These are phyloP conservation scores for Erythrophleum fordii DNA, from an alignment of 306 rosid species.

Conservation along the genomic window DNA sequence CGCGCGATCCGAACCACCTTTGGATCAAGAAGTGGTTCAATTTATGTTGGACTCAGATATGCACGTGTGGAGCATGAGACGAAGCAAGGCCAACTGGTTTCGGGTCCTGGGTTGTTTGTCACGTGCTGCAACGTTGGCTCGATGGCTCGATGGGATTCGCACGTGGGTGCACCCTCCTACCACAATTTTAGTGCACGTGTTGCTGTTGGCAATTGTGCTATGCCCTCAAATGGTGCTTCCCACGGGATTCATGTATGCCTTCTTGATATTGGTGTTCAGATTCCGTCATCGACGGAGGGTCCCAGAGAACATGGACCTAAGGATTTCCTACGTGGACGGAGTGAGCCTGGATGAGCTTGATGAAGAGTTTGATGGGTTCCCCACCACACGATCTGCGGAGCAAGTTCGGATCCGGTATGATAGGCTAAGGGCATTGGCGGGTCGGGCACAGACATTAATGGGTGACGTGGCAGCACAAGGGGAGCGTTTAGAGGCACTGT, in stretches of 20 bases:
- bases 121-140: constrained; percentile 55
- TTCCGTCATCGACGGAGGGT: constrained; percentile 51
- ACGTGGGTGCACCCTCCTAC: constrained; percentile 82
- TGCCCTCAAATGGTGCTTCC: constrained; percentile 72
- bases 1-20: constrained; percentile 74
- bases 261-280: constrained; percentile 57
- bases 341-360: constrained; percentile 77
- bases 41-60: constrained; percentile 75
- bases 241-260: constrained; percentile 74
- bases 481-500: constrained; percentile 82
- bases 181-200: constrained; percentile 60
- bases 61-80: constrained; percentile 85
- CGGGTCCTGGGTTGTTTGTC: constrained; percentile 61
- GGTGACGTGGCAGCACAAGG: constrained; percentile 96
- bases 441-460: constrained; percentile 72
- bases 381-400: constrained; percentile 56
- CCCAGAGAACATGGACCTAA: constrained; percentile 64
- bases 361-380: constrained; percentile 88
- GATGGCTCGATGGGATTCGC: constrained; percentile 73
- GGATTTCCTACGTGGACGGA: constrained; percentile 71
- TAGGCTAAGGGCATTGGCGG: constrained; percentile 71
- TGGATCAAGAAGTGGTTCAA: constrained; percentile 88
- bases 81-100: constrained; percentile 91
- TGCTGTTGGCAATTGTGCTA: constrained; percentile 56
- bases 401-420: constrained; percentile 68